These are phyloP conservation scores for Rhizophagus sp. DNA, from an alignment of 192 early-diverging fungal genomes.

Conservation along the genomic window DNA sequence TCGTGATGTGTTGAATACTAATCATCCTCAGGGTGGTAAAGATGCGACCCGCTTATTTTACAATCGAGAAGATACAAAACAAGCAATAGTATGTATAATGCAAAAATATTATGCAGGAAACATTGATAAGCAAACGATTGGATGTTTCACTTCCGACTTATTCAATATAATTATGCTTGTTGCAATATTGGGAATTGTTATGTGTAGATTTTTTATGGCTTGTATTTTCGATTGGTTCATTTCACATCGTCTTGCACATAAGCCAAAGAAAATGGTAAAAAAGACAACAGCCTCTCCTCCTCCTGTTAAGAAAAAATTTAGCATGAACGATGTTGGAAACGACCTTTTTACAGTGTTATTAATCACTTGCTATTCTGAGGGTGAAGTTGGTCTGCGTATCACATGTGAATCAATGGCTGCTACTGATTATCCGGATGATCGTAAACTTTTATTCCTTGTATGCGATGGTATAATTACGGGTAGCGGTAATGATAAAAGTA, in stretches of 20 bases:
- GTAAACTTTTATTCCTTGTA: constrained; percentile 50
- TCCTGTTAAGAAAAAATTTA: background rate
- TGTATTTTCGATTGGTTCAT: constrained; percentile 75
- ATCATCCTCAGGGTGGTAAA: constrained; percentile 47
- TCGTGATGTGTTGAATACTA: constrained; percentile 41
- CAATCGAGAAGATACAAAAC: constrained; percentile 51
- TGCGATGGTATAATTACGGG: constrained; percentile 87
- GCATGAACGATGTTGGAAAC: constrained; percentile 45
- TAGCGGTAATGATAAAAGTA: constrained; percentile 65
- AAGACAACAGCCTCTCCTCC: constrained; percentile 25
- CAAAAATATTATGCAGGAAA: constrained; percentile 56
- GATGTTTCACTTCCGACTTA: constrained; percentile 38
- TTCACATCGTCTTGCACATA: constrained; percentile 62
- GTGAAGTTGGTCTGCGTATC: constrained; percentile 66
- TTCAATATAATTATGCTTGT: constrained; percentile 60
- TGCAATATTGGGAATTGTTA: constrained; percentile 61
- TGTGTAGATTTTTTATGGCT: constrained; percentile 74
- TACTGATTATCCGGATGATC: constrained; percentile 79
- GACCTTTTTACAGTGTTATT: constrained; percentile 68
- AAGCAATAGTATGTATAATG: constrained; percentile 45
- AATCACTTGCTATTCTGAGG: constrained; percentile 88
- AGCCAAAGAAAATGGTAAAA: constrained; percentile 34
- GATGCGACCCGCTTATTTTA: constrained; percentile 57
- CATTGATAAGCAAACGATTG: constrained; percentile 11
- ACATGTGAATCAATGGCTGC: constrained; percentile 80